Conservation (phyloP, 768 basidiomycete genomes). For the Mrakia blollopis region DNA sequence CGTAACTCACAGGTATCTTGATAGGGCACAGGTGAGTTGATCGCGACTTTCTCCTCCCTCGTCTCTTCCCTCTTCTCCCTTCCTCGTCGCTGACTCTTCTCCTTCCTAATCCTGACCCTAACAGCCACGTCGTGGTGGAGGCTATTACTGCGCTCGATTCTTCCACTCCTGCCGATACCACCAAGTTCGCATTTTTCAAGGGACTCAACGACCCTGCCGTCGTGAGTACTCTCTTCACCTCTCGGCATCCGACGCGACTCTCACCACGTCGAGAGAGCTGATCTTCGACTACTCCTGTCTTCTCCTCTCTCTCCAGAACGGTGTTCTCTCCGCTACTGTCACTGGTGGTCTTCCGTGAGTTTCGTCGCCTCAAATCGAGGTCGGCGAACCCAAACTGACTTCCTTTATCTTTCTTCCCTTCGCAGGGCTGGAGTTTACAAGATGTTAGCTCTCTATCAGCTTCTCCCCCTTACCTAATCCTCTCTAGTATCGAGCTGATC, state of each 20-base stretch:
- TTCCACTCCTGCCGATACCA: slow-evolving; percentile 52
- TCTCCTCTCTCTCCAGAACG: slow-evolving; percentile 38
- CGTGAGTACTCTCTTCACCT: slow-evolving; percentile 19
- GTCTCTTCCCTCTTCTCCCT: slow-evolving; percentile 17
- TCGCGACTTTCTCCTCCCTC: too few relatives aligned
- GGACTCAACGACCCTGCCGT: too few relatives aligned
- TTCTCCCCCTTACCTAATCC: neutral
- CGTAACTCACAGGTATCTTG: too few relatives aligned
- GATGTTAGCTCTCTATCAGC: neutral
- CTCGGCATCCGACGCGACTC: slow-evolving; percentile 48
- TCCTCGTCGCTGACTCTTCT: slow-evolving; percentile 58
- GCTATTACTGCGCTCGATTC: slow-evolving; percentile 48
- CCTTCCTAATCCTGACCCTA: too few relatives aligned
- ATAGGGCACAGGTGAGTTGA: too few relatives aligned
- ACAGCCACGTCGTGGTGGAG: slow-evolving; percentile 60
- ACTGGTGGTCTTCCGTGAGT: slow-evolving; percentile 49
- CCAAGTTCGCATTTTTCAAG: slow-evolving; percentile 57
- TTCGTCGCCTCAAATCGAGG: neutral
- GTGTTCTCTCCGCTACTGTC: slow-evolving; percentile 54
- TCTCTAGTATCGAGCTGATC: neutral
- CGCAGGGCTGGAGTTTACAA: slow-evolving; percentile 7
- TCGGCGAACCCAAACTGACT: neutral
- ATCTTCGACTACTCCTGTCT: too few relatives aligned
- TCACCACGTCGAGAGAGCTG: neutral
- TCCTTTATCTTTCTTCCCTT: neutral